Conservation (phyloP, 2,329 filamentous ascomycete species). For the Epicoccum nigrum region DNA sequence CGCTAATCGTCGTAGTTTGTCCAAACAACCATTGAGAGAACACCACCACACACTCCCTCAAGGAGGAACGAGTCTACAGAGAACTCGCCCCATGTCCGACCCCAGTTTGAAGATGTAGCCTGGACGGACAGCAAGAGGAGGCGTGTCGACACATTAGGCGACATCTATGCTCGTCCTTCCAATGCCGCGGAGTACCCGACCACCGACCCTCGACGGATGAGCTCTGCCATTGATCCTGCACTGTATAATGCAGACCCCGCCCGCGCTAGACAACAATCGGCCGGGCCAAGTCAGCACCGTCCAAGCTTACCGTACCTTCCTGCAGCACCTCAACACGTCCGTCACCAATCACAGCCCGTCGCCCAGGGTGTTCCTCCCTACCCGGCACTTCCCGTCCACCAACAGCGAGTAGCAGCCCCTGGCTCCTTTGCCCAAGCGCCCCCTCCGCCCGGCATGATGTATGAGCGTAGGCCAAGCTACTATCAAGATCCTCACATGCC, state of each 20-base stretch:
- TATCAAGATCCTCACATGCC: constrained; percentile 33
- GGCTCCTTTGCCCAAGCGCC: constrained; percentile 22
- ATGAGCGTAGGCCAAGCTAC: constrained; percentile 34
- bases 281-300: constrained; percentile 32
- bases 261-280: constrained; percentile 15
- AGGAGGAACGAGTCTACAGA: constrained; percentile 34
- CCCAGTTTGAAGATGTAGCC: constrained; percentile 39
- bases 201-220: constrained; percentile 26
- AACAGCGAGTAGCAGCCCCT: constrained; percentile 18
- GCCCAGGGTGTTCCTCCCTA: constrained; percentile 21
- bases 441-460: constrained; percentile 16
- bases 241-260: constrained; percentile 15
- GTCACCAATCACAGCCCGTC: constrained; percentile 37
- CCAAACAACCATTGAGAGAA: constrained; percentile 36
- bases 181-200: constrained; percentile 22
- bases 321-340: constrained; percentile 26
- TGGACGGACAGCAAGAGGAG: constrained; percentile 37
- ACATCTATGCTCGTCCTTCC: constrained; percentile 28
- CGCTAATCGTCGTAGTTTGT: constrained; percentile 32
- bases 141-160: constrained; percentile 35
- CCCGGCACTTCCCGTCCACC: constrained; percentile 4
- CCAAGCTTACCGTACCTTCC: constrained; percentile 36
- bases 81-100: constrained; percentile 35
- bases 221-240: constrained; percentile 32
- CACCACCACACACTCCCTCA: constrained; percentile 43